phyloP scores from a whole-genome alignment of 2,329 filamentous ascomycete genomes.

The Mariannaea sp. region DNA sequence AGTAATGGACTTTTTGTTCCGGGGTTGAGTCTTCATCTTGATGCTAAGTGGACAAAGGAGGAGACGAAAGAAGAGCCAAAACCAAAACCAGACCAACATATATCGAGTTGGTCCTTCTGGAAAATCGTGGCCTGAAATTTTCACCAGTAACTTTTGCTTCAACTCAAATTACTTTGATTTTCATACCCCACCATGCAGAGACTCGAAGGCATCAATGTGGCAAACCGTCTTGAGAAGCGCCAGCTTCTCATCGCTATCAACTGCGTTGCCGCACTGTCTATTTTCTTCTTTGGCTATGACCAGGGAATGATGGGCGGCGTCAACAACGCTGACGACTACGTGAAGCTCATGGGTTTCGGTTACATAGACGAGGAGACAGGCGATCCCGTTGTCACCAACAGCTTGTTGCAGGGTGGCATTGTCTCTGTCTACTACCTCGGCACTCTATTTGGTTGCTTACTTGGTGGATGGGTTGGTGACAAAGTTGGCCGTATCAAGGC shows the following conservation, averaged over 20 bases:
- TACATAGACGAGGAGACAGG: slow-evolving; percentile 28
- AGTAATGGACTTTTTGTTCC: no score
- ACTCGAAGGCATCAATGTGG: slow-evolving; percentile 17
- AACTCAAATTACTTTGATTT: not conserved
- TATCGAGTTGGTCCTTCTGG: no score
- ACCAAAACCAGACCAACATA: no score
- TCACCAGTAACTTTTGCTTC: not conserved
- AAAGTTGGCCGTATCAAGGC: slow-evolving; percentile 50
- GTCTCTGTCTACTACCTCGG: slow-evolving; percentile 34
- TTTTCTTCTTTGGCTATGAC: slow-evolving; percentile 35
- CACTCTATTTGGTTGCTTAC: slow-evolving; percentile 28
- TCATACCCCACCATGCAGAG: not conserved
- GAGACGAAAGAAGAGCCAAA: no score
- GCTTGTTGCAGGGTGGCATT: slow-evolving; percentile 31
- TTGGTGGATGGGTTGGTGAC: slow-evolving; percentile 38
- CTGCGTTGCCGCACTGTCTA: slow-evolving; percentile 30
- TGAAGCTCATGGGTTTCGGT: slow-evolving; percentile 33
- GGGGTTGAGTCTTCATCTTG: no score
- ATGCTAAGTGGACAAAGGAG: no score
- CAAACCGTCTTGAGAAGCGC: slow-evolving; percentile 31
- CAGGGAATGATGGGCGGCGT: slow-evolving; percentile 34
- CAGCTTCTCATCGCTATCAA: slow-evolving; percentile 35
- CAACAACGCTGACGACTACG: slow-evolving; percentile 26
- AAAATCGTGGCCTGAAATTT: no score
- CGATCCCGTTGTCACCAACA: slow-evolving; percentile 26